A percentile compares a stretch with the other conserved stretches of the same genome.
Evolutionary conservation across 2,329 filamentous ascomycete genomes (phyloP).

Genomic region (Claviceps monticola): DNA sequence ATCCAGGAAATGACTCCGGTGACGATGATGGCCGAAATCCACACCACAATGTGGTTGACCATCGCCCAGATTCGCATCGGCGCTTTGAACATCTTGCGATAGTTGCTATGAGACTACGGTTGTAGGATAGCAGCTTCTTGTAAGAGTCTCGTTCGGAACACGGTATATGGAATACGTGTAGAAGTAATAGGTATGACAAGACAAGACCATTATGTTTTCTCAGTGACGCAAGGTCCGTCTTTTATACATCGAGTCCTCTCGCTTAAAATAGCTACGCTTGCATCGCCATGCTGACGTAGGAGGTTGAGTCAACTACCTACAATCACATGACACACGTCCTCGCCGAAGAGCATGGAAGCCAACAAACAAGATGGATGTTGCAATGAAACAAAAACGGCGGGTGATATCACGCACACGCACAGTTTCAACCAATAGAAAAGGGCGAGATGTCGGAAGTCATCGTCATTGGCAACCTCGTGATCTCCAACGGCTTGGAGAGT

Average conservation of each 20-base stretch:
- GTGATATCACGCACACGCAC: not conserved
- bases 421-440: not conserved
- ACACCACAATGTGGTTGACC: slow-evolving; percentile 12
- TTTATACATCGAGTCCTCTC: not conserved
- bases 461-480: not conserved
- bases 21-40: slow-evolving; percentile 11
- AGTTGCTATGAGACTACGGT: not conserved
- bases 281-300: not conserved
- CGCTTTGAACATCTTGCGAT: not conserved
- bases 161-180: not conserved
- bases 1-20: slow-evolving; percentile 13
- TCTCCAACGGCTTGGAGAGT: not conserved
- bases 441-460: not conserved
- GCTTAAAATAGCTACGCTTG: not conserved
- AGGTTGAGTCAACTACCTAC: not conserved
- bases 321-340: not conserved
- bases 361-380: no score
- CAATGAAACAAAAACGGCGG: not conserved
- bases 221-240: not conserved
- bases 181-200: no score
- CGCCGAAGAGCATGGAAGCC: not conserved
- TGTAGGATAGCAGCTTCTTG: not conserved
- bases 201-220: no score
- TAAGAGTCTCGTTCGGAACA: not conserved
- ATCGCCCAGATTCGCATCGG: slow-evolving; percentile 4